Evolutionary conservation across 2,329 filamentous ascomycete species (phyloP), one percentile per base, ranked within the genome.

Genomic region (Rutstroemia sydowiana): DNA sequence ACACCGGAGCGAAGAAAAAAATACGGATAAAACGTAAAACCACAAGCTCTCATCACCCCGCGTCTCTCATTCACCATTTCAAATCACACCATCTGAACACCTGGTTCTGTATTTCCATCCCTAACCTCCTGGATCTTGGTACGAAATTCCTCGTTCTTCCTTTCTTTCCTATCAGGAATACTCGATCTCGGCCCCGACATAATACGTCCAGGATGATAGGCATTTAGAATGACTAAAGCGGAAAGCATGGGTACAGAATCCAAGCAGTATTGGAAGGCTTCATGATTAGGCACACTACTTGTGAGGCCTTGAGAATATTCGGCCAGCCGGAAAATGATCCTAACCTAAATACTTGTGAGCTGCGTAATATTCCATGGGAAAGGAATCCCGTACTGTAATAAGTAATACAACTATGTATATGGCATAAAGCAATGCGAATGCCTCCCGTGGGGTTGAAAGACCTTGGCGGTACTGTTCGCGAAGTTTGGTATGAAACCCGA

Each of bases 251-350:
- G 78, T 1, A 76, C 63, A 1, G 75, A 76, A 57, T 83, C 79
- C 53, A 70, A 73, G 2, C 65, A 61, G 45, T 76, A 77, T 23
- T 73, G 69, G 61, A 78, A 83, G 10, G 61, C 68, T 57, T 81
- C 76, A 54, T 77, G 68, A 31, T 65, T 69, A 9, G 77, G 65
- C 0, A 69, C 66, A 56, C 73, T 76, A 26, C 75, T 78, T 5
- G 45, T 53, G 1, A 48, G 55, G 3, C 76, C 77, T 11, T 68
- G 67, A 0, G 70, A 70, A 59, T 78, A 84, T 62, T 84, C 78
- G 45, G 70, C 63, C 2, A 85, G 70, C 23, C 79, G 78, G 66
- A 76, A 85, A 55, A 81, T 72, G 61, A 84, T 82, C 18, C 81
- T 75, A 28, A 74, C 63, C 71, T 78, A 31, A 43, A 45, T 8